Evolutionary conservation across 352 stramenopile species (phyloP), one percentile per base, ranked within the genome.

Genomic region (Thalassiosira ordinaria): DNA sequence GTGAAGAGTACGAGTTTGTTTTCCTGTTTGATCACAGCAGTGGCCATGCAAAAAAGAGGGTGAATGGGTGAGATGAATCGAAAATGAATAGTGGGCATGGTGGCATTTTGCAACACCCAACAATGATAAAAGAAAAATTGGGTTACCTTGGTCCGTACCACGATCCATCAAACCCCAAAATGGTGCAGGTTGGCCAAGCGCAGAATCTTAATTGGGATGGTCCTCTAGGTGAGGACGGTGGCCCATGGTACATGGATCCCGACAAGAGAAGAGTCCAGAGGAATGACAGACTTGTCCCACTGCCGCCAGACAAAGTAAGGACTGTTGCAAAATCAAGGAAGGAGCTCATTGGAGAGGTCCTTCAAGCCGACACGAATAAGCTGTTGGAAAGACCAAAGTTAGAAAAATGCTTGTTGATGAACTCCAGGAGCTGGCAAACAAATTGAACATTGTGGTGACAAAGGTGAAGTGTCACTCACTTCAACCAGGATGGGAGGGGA

Each of bases 21-120:
- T 69, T 69, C 31, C 56, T 62, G 1, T 76, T 62, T 55, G 66
- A 76, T 55, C 53, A 68, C 27, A 68, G 55, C 14, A 65, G 44
- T 62, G 70, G 70, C 8, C 70, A 73, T 64, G 70, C 46, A 20
- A 70, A 69, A 37, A 69, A 69, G 57, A 55, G 70, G 8, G 26
- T 35, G 9, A 29, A 64, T 66, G 60, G 70, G n/a, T 72, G 71
- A 44, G 49, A 72, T 46, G 53, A 13, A n/a, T 39, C 37, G 11
- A 64, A 49, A 55, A 69, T 76, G 67, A 76, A 52, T 55, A 62
- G 27, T 13, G n/a, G 27, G 24, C 47, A 26, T 1, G 67, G 67
- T 67, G 51, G 41, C 51, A 20, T 52, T 3, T 14, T 37, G 18
- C 7, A 35, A 59, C 1, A n/a, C 44, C n/a, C 7, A 7, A 69